Evolutionary conservation across 192 early-diverging fungal genomes (phyloP).

Genomic region (Linnemannia hyalina): DNA sequence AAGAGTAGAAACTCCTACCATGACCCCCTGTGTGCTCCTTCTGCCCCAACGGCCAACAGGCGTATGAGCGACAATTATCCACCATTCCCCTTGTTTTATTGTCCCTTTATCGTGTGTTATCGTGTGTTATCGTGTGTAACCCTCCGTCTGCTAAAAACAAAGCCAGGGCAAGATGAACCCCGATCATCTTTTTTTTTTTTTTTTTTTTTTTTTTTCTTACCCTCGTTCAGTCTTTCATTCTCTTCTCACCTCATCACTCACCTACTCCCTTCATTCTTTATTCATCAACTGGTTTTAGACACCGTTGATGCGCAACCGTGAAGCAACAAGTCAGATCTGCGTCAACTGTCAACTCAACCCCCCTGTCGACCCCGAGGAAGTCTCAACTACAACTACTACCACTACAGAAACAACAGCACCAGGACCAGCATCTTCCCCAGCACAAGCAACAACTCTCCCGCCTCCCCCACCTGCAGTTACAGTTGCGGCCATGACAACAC

Average conservation of each 20-base stretch:
- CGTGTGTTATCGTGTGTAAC: neutral
- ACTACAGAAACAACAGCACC: neutral
- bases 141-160: neutral
- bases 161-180: neutral
- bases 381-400: neutral
- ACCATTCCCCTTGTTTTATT: too few species aligned
- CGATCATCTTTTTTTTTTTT: neutral
- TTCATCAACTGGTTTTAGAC: constrained; percentile 10
- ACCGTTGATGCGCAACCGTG: constrained; percentile 51
- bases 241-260: neutral
- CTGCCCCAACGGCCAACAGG: neutral
- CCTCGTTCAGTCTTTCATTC: neutral
- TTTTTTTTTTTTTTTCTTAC: neutral
- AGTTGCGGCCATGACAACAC: neutral
- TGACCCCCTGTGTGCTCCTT: neutral
- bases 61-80: neutral
- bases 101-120: neutral
- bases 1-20: neutral
- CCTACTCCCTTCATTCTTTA: neutral
- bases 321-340: constrained; percentile 51
- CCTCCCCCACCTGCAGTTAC: neutral
- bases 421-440: neutral
- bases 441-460: neutral
- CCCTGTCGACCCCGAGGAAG: constrained; percentile 40
- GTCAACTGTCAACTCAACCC: constrained; percentile 54